Conservation (phyloP, 116 monocot species). For the Cymodocea nodosa region DNA sequence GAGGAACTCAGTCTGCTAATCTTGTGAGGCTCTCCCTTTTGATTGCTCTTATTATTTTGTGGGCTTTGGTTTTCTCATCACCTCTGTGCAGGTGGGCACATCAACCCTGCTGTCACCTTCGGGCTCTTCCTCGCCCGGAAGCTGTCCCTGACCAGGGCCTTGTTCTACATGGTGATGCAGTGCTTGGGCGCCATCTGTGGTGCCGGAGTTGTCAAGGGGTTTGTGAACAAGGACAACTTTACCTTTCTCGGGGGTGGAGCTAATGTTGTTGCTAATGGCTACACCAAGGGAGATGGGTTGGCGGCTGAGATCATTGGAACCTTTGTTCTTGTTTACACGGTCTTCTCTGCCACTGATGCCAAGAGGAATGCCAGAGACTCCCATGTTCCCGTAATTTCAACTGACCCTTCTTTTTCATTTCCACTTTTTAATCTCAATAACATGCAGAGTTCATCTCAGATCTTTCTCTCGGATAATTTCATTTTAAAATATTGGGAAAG, state of each 20-base stretch:
- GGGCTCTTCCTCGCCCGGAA: conserved; percentile 21
- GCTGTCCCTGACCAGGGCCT: conserved; percentile 17
- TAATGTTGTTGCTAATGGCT: conserved; percentile 14
- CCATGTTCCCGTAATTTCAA: conserved; percentile 17
- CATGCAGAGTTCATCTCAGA: not conserved
- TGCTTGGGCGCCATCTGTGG: conserved; percentile 23
- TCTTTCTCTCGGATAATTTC: not conserved
- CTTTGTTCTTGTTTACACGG: conserved; percentile 32
- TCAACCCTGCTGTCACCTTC: conserved; percentile 25
- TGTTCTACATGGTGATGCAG: conserved; percentile 32
- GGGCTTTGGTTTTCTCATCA: not conserved
- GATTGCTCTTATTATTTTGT: not conserved
- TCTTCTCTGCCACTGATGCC: conserved; percentile 32
- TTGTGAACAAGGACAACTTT: conserved; percentile 3
- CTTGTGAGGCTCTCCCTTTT: not conserved
- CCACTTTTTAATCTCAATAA: not conserved
- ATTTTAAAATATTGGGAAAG: not conserved
- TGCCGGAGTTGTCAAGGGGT: conserved; percentile 20
- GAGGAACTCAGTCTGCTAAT: not conserved
- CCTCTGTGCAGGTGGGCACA: conserved; percentile 21
- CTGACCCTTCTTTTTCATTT: not conserved
- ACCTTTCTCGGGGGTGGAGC: conserved; percentile 7
- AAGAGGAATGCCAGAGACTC: conserved; percentile 25
- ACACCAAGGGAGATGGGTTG: conserved; percentile 21
- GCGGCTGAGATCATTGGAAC: conserved; percentile 26